Percentiles rank a stretch among this genome's conserved stretches.
Evolutionary conservation across 345 rosid species (phyloP).

Genomic region (Eucalyptus albens): DNA sequence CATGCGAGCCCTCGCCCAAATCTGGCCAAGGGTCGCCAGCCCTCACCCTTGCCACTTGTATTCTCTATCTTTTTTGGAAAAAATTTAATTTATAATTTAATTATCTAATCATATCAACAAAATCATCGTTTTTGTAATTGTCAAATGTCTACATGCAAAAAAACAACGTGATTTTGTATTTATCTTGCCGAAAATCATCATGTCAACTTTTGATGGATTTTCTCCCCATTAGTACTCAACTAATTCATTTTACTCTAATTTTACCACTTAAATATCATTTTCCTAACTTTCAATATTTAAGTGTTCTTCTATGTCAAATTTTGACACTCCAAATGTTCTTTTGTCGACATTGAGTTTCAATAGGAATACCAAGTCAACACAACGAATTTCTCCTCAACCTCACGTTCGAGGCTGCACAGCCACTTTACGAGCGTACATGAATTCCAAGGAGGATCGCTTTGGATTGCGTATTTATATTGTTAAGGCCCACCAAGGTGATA

Average conservation of each 20-base stretch:
- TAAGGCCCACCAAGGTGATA: background rate
- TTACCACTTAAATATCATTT: too few species aligned
- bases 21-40: accelerated
- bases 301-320: too few species aligned
- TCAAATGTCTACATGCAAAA: accelerated
- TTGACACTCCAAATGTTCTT: too few species aligned
- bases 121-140: accelerated
- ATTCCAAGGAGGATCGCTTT: background rate
- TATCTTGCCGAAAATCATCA: accelerated
- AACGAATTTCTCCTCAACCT: background rate
- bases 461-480: background rate
- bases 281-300: too few species aligned
- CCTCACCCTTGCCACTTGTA: too few species aligned
- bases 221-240: accelerated
- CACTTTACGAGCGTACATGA: background rate
- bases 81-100: too few species aligned
- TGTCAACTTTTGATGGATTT: accelerated
- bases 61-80: too few species aligned
- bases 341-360: background rate
- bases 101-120: too few species aligned
- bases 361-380: background rate
- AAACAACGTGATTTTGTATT: accelerated
- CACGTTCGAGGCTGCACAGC: background rate
- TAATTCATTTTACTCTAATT: too few species aligned
- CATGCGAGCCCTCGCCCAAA: accelerated